Evolutionary conservation across 148 eudicot genomes (phyloP).

Genomic region (Heliosperma pusillum): DNA sequence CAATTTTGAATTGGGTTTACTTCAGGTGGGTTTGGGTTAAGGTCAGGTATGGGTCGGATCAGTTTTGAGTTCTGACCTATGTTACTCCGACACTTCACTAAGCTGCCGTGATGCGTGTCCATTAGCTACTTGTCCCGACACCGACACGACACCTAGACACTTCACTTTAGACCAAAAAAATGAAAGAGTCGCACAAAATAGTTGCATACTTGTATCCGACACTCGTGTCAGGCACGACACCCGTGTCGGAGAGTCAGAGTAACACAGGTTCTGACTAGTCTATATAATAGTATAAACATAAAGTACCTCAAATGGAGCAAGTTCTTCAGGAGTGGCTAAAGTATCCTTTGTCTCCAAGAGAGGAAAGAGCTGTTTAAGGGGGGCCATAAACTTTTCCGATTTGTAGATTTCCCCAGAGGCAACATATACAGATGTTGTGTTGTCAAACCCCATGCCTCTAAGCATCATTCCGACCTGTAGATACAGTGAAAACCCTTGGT

Average conservation of each 20-base stretch:
- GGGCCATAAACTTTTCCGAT: slow-evolving; percentile 90
- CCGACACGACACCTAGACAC: no score
- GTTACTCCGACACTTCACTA: no score
- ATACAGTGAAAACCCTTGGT: slow-evolving; percentile 3
- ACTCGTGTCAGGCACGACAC: no score
- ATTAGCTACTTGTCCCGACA: no score
- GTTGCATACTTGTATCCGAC: no score
- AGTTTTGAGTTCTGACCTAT: no score
- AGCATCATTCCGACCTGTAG: slow-evolving; percentile 97
- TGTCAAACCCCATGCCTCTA: slow-evolving; percentile 97
- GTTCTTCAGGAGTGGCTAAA: slow-evolving; percentile 80
- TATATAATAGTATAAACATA: neutral
- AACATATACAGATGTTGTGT: slow-evolving; percentile 72
- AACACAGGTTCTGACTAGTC: no score
- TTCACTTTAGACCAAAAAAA: no score
- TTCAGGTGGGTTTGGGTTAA: neutral
- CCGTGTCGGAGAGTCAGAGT: no score
- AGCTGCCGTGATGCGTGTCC: no score
- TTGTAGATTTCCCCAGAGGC: slow-evolving; percentile 90
- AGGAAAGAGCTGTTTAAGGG: slow-evolving; percentile 81
- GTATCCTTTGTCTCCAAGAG: slow-evolving; percentile 79
- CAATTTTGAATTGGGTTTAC: neutral
- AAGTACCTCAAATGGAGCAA: slow-evolving; percentile 77
- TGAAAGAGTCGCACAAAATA: no score
- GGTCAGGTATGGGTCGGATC: neutral